Evolutionary conservation across 1,139 yeast species (phyloP).

Genomic region (Saccharomyces hybrid): DNA sequence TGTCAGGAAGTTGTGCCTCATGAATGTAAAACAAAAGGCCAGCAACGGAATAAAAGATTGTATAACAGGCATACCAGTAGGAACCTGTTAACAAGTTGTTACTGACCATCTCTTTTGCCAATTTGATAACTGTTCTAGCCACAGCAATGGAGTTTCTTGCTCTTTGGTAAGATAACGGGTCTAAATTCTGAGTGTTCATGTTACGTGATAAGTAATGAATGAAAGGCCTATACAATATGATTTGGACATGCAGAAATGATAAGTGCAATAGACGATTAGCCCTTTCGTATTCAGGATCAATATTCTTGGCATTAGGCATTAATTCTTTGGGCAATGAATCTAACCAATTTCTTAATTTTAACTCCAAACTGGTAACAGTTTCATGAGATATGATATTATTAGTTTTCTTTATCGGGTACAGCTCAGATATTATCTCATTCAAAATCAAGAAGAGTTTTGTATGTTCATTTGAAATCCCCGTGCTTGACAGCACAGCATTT

Average conservation of each 20-base stretch:
- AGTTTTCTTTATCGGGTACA: constrained; percentile 47
- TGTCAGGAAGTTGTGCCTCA: constrained; percentile 51
- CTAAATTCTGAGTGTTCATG: constrained; percentile 32
- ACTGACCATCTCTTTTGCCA: constrained; percentile 76
- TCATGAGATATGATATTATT: constrained; percentile 36
- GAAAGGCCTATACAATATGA: constrained; percentile 82
- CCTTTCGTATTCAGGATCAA: constrained; percentile 61
- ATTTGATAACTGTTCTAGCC: constrained; percentile 73
- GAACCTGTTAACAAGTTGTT: constrained; percentile 74
- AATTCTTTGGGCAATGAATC: constrained; percentile 65
- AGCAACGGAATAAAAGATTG: constrained; percentile 84
- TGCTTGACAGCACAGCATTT: constrained; percentile 50
- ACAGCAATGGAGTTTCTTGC: constrained; percentile 83
- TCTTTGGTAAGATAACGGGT: constrained; percentile 51
- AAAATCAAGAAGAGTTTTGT: constrained; percentile 62
- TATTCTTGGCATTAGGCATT: constrained; percentile 51
- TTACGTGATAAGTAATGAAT: constrained; percentile 62
- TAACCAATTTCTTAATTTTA: constrained; percentile 69
- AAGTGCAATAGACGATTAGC: constrained; percentile 74
- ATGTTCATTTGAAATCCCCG: constrained; percentile 81
- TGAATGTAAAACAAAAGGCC: constrained; percentile 80
- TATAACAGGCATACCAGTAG: constrained; percentile 88
- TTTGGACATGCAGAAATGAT: constrained; percentile 75
- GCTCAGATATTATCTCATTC: constrained; percentile 45
- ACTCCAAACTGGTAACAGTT: constrained; percentile 65